phyloP scores from a whole-genome alignment of 768 basidiomycete genomes.

The Boletus bicolor region DNA sequence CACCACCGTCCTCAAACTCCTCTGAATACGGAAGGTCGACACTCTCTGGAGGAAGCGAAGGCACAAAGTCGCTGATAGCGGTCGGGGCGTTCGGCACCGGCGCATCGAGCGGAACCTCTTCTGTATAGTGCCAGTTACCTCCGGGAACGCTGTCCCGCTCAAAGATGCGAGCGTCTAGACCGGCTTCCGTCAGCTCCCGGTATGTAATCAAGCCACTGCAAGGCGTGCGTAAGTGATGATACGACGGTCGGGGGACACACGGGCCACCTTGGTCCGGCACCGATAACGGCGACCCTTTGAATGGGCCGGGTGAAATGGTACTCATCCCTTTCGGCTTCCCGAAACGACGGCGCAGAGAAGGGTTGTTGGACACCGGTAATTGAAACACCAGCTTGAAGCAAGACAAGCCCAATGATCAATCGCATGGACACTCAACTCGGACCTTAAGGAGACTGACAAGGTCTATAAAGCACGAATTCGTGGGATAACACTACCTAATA shows the following conservation, averaged over 20 bases:
- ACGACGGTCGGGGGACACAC: background rate
- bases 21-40: background rate
- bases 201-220: background rate
- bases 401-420: background rate
- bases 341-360: background rate
- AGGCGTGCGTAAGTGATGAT: background rate
- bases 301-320: conserved; percentile 5
- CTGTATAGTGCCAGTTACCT: conserved; percentile 2
- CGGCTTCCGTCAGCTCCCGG: background rate
- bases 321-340: background rate
- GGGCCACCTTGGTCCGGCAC: conserved; percentile 1
- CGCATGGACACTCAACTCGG: background rate
- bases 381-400: background rate
- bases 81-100: background rate
- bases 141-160: conserved; percentile 3
- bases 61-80: background rate
- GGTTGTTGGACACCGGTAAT: background rate
- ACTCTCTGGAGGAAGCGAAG: background rate
- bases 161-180: conserved; percentile 3
- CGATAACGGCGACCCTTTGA: conserved; percentile 1
- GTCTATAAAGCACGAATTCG: no score
- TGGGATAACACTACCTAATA: no score
- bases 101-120: background rate
- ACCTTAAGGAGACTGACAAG: no score
- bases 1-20: background rate